A percentile compares a stretch with the other conserved stretches of the same genome.
phyloP scores from a whole-genome alignment of 139 green algal species.

The Limnomonas spitsbergensis region DNA sequence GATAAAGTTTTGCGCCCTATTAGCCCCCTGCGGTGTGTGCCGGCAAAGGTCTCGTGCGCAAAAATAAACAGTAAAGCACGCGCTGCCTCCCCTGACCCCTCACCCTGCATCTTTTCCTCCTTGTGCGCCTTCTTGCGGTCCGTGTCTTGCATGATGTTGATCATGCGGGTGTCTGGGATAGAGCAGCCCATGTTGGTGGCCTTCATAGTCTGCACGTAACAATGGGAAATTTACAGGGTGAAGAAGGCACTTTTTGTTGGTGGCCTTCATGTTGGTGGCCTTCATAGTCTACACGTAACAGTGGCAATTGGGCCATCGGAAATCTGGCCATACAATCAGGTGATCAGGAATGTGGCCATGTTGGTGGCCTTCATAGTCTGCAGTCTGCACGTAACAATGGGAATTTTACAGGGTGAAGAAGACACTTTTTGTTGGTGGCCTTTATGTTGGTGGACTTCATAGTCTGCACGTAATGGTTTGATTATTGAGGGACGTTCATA shows the following conservation, averaged over 20 bases:
- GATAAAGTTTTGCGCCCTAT: not conserved
- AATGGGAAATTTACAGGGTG: no score
- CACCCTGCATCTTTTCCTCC: not conserved
- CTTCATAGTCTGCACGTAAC: not conserved
- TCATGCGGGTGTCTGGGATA: not conserved
- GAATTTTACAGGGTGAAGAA: no score
- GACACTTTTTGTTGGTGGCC: no score
- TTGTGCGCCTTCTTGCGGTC: not conserved
- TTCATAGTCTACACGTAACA: slow-evolving; percentile 2
- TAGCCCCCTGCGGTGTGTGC: no score
- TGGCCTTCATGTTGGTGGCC: not conserved
- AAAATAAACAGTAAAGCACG: not conserved
- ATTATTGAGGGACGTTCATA: no score
- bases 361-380: not conserved
- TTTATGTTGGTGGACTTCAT: not conserved
- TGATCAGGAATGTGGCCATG: no score
- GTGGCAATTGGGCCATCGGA: no score
- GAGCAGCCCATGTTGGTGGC: not conserved
- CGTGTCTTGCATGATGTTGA: not conserved
- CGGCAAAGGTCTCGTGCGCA: not conserved
- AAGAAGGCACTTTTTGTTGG: no score
- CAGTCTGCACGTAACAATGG: no score
- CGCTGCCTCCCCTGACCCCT: not conserved
- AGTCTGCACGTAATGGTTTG: no score
- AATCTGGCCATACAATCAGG: no score